A percentile compares a stretch with the other conserved stretches of the same genome.
phyloP scores from a whole-genome alignment of 2,329 filamentous ascomycete genomes.

The Trichoderma guizhouense region DNA sequence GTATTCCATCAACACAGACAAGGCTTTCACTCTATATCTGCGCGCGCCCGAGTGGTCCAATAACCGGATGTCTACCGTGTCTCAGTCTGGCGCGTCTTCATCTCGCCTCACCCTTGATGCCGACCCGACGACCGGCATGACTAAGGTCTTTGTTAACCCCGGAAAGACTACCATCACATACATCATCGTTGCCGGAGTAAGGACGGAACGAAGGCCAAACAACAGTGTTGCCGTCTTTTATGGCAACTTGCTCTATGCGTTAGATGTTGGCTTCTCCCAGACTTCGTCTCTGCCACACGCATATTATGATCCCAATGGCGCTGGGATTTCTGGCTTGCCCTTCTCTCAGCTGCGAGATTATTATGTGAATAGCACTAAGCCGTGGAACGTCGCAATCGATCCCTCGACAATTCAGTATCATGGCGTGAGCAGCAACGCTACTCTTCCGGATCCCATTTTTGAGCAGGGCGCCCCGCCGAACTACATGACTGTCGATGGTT shows the following conservation, averaged over 20 bases:
- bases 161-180: slow-evolving; percentile 23
- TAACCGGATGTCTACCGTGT: slow-evolving; percentile 4
- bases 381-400: slow-evolving; percentile 32
- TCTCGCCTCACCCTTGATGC: slow-evolving; percentile 8
- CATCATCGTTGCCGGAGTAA: slow-evolving; percentile 21
- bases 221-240: slow-evolving; percentile 42
- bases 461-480: slow-evolving; percentile 32
- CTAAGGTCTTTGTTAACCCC: slow-evolving; percentile 21
- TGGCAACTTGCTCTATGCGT: slow-evolving; percentile 42
- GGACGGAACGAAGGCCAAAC: slow-evolving; percentile 26
- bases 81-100: slow-evolving; percentile 5
- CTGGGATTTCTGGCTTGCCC: slow-evolving; percentile 21
- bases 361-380: slow-evolving; percentile 31
- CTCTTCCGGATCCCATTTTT: slow-evolving; percentile 29
- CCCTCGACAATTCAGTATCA: slow-evolving; percentile 27
- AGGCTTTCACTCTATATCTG: slow-evolving; percentile 28
- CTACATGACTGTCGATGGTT: slow-evolving; percentile 36
- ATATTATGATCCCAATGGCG: slow-evolving; percentile 20
- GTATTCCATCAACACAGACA: slow-evolving; percentile 29
- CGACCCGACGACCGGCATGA: slow-evolving; percentile 23
- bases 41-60: slow-evolving; percentile 29
- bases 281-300: slow-evolving; percentile 25
- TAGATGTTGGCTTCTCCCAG: slow-evolving; percentile 35
- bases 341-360: slow-evolving; percentile 31
- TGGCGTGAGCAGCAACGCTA: slow-evolving; percentile 22